Conservation (phyloP, 1,284 basidiomycete genomes). For the Volvariella volvacea region DNA sequence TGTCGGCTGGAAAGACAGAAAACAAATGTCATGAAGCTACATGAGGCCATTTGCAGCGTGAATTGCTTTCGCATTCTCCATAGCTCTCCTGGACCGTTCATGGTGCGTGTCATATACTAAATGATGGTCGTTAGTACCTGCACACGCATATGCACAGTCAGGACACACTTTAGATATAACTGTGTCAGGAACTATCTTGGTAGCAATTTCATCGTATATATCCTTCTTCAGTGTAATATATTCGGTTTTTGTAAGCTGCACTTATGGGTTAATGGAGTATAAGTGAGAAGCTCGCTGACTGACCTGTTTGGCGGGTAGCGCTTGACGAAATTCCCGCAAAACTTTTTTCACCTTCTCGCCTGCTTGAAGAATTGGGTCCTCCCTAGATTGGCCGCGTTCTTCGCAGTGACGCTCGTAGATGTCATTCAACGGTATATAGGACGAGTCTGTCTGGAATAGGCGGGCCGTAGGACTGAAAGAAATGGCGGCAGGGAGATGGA, state of each 20-base stretch:
- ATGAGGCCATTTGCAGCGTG: slow-evolving; percentile 82
- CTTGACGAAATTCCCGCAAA: slow-evolving; percentile 51
- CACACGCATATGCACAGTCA: slow-evolving; percentile 1
- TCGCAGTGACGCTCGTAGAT: slow-evolving; percentile 91
- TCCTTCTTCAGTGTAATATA: slow-evolving; percentile 79
- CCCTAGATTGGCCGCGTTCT: slow-evolving; percentile 71
- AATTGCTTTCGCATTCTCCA: slow-evolving; percentile 99
- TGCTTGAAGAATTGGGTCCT: slow-evolving; percentile 83
- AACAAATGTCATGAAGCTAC: slow-evolving; percentile 90
- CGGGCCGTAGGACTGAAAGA: slow-evolving; percentile 84
- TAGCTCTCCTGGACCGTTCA: slow-evolving; percentile 80
- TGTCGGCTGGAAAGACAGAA: slow-evolving; percentile 82
- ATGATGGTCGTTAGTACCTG: slow-evolving; percentile 6
- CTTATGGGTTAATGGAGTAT: background rate
- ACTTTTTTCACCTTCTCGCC: slow-evolving; percentile 80
- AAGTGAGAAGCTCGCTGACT: background rate
- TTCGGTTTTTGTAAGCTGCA: slow-evolving; percentile 59
- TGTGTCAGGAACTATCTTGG: slow-evolving; percentile 89
- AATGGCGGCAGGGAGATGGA: slow-evolving; percentile 87
- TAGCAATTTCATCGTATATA: slow-evolving; percentile 83
- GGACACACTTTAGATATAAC: slow-evolving; percentile 74
- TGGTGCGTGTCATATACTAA: slow-evolving; percentile 86
- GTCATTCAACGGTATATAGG: slow-evolving; percentile 89
- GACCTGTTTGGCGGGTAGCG: slow-evolving; percentile 41
- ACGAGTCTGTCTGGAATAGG: slow-evolving; percentile 87